phyloP scores from a whole-genome alignment of 2,329 filamentous ascomycete genomes.

The Claviceps monticola region DNA sequence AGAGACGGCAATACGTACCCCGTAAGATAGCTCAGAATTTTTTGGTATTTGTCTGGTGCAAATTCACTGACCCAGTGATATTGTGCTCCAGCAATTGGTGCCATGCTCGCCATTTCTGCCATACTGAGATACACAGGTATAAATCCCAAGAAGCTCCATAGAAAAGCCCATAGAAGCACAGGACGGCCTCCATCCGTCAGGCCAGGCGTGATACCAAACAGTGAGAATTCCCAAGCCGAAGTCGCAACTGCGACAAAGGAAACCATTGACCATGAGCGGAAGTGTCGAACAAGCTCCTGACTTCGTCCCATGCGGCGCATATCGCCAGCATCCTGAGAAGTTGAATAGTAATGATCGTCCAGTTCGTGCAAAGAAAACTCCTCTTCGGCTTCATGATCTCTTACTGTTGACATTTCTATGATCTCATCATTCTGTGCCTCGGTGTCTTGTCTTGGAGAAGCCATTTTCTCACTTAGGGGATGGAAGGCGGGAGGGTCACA shows the following conservation, averaged over 20 bases:
- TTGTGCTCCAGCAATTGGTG: constrained; percentile 10
- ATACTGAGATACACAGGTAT: constrained; percentile 6
- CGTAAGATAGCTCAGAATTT: constrained; percentile 3
- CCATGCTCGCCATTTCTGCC: constrained; percentile 10
- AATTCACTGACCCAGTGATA: constrained; percentile 10
- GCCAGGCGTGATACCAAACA: constrained; percentile 2
- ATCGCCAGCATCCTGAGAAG: constrained; percentile 1
- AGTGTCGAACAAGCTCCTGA: constrained; percentile 5
- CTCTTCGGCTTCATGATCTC: background rate
- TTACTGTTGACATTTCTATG: background rate
- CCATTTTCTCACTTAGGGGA: background rate
- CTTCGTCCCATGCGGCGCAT: constrained; percentile 5
- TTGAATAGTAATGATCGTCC: constrained; percentile 1
- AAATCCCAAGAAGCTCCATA: constrained; percentile 5
- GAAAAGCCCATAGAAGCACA: background rate
- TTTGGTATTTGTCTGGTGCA: constrained; percentile 4
- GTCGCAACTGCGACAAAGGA: constrained; percentile 4
- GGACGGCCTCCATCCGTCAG: constrained; percentile 3
- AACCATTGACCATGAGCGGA: constrained; percentile 3
- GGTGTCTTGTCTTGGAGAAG: background rate
- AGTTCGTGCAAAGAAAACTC: background rate
- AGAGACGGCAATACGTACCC: background rate
- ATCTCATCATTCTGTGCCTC: background rate
- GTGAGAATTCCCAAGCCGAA: constrained; percentile 1
- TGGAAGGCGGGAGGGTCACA: background rate